Percentiles rank a stretch among this genome's conserved stretches.
These are phyloP conservation scores for Nymphaea thermarum DNA, from an alignment of 164 flowering plant species.

Conservation along the genomic window DNA sequence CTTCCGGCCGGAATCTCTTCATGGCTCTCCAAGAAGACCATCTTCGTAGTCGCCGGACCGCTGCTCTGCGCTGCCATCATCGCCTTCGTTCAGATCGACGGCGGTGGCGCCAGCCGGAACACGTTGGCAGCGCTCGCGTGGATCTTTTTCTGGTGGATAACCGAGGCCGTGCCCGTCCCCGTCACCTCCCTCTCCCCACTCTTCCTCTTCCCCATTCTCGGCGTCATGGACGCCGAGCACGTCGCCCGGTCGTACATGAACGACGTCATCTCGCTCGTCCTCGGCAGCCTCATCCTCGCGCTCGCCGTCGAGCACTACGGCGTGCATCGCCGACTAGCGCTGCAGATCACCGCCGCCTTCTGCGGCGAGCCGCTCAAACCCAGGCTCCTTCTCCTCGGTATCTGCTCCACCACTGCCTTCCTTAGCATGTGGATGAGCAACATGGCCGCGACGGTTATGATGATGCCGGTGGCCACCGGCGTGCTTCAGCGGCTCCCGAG, in stretches of 20 bases:
- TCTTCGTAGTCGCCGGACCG: slow-evolving; percentile 55
- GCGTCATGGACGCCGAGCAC: slow-evolving; percentile 55
- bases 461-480: slow-evolving; percentile 98
- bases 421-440: slow-evolving; percentile 99
- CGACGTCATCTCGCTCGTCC: slow-evolving; percentile 72
- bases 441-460: slow-evolving; percentile 74
- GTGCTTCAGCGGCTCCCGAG: slow-evolving; percentile 59
- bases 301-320: slow-evolving; percentile 91
- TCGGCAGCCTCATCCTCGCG: slow-evolving; percentile 89
- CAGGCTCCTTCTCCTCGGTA: slow-evolving; percentile 63
- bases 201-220: slow-evolving; percentile 84
- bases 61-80: slow-evolving; percentile 34
- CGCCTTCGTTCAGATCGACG: slow-evolving; percentile 31
- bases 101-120: slow-evolving; percentile 26
- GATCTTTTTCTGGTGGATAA: slow-evolving; percentile 93
- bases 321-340: slow-evolving; percentile 68
- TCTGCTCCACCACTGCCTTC: slow-evolving; percentile 74
- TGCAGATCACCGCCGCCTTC: slow-evolving; percentile 74
- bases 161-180: slow-evolving; percentile 91
- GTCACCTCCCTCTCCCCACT: slow-evolving; percentile 86
- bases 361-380: slow-evolving; percentile 86
- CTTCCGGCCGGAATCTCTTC: too few relatives aligned
- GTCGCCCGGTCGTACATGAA: slow-evolving; percentile 83
- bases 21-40: slow-evolving; percentile 26
- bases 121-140: slow-evolving; percentile 69